Percentiles rank a stretch among this genome's conserved stretches.
These are phyloP conservation scores for Suillus hirtellus DNA, from an alignment of 768 basidiomycete genomes.

Conservation along the genomic window DNA sequence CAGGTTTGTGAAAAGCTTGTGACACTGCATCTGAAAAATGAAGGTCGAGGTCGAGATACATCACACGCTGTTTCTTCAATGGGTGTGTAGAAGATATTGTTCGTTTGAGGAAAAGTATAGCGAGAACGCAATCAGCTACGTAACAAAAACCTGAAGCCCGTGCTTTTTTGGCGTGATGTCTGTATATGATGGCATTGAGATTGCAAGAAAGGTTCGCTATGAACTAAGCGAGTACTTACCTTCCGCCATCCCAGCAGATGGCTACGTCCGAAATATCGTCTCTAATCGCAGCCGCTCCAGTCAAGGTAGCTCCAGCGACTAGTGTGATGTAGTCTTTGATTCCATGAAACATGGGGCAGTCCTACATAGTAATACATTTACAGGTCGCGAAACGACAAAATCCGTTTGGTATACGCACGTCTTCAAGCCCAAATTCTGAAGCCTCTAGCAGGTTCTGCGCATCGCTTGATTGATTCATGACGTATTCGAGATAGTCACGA, in stretches of 20 bases:
- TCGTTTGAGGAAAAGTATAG: conserved; percentile 69
- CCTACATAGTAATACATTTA: conserved; percentile 42
- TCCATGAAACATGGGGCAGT: conserved; percentile 77
- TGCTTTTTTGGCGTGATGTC: conserved; percentile 83
- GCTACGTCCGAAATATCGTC: conserved; percentile 55
- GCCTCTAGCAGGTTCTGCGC: conserved; percentile 21
- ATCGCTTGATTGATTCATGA: conserved; percentile 40
- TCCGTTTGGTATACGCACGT: conserved; percentile 38
- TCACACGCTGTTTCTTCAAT: conserved; percentile 54
- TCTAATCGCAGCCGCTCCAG: conserved; percentile 64
- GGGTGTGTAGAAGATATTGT: conserved; percentile 22
- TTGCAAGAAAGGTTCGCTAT: background rate
- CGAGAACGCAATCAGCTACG: conserved; percentile 85
- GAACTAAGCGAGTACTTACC: conserved; percentile 39
- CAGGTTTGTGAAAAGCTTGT: conserved; percentile 60
- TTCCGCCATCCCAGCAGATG: conserved; percentile 91
- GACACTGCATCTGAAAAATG: conserved; percentile 92
- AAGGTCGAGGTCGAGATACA: conserved; percentile 92
- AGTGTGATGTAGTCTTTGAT: conserved; percentile 68
- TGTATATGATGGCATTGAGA: conserved; percentile 22
- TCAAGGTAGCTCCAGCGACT: conserved; percentile 77
- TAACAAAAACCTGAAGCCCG: conserved; percentile 92
- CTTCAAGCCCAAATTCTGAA: conserved; percentile 58
- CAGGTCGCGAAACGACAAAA: background rate
- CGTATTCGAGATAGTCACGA: conserved; percentile 64